Base-by-base conservation (phyloP, 2,329 filamentous ascomycete genomes). In the Monosporascus ibericus region DNA sequence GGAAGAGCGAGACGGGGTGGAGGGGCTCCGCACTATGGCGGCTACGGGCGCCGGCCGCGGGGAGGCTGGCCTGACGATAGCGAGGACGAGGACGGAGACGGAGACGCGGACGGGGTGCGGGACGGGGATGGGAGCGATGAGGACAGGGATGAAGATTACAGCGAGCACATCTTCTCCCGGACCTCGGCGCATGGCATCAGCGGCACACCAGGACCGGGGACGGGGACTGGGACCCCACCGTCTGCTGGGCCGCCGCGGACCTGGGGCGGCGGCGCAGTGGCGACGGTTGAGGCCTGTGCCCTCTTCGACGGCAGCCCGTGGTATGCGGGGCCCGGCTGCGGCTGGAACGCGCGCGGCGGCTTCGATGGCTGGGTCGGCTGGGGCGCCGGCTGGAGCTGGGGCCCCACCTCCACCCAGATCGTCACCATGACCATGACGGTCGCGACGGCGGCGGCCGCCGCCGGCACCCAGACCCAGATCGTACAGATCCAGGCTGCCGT, bases 251-350 rank as follows among this genome's bases (percentile, higher is more conserved):
- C 42, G 6, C 65, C 65, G 6, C 59, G 58, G 44, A 72, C 70
- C 47, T 73, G 68, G 66, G 61, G 68, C 2, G 69, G 68, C 46
- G 68, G 69, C 42, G 65, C 30, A 11, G 30, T 65, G 18, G 72
- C 70, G 53, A 75, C 72, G 24, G 68, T 75, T 3, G 74, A 71
- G 1, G 72, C 72, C 2, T 75, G 72, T 55, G 64, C 68, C 4
- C 22, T 46, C 27, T 75, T 70, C 64, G 62, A 65, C 55, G 71
- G 70, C 3, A 70, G 67, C 30, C 68, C 69, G 0, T 74, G 72
- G 72, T 67, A 69, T 34, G 67, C 70, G 38, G 71, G 71, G 1
- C 66, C 66, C 6, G 63, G 63, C 27, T 68, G 68, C 54, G 69
- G 69, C 5, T 72, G 67, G 63, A 70, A 68, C 47, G 59, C 52